Base-by-base conservation (phyloP, 768 basidiomycete genomes). In the Lentinula lateritia region DNA sequence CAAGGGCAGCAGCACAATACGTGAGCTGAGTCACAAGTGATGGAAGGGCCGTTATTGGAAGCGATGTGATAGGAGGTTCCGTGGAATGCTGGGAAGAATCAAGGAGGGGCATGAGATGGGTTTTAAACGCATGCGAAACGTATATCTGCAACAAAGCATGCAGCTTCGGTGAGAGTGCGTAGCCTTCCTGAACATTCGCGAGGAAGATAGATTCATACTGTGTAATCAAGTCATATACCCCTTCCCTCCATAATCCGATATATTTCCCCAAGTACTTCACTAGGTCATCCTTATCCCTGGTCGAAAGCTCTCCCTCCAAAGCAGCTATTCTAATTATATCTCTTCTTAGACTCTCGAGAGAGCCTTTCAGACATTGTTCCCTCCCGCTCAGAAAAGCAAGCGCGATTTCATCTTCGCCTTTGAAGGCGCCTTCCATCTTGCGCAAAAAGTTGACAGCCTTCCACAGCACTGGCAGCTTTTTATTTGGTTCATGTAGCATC, bases 181-280 rank as follows among this genome's bases (percentile, higher is more conserved):
- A 68, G 43, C 68, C 52, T 42, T 59, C 61, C 41, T 70, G 66
- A 50, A 79, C 67, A 57, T 83, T 84, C 63, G 93, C 90, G 39
- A 95, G 83, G 73, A 98, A 96, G 64, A 97, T 94, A 42, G 93
- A 87, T 2, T 88, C 82, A 67, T 87, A 97, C 70, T 96, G 94
- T 15, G 90, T 90, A 66, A 96, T 82, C 72, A 95, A 85, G 72
- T 98, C 94, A 75, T 95, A 91, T 20, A 93, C 90, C 50, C 91
- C 88, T 74, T 98, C 95, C 57, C 95, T 80, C 88, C 95, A 97
- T 10, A 87, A 73, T 68, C 96, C 95, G 65, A 96, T 85, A 72
- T 93, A 95, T 69, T 85, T 88, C 68, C 92, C 88, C 64, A 96
- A 77, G 74, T 88, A 94, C 39, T 88, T 77, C 39, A 88, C 84